Evolutionary conservation across 116 monocot genomes (phyloP).

Genomic region (Iris pallida): DNA sequence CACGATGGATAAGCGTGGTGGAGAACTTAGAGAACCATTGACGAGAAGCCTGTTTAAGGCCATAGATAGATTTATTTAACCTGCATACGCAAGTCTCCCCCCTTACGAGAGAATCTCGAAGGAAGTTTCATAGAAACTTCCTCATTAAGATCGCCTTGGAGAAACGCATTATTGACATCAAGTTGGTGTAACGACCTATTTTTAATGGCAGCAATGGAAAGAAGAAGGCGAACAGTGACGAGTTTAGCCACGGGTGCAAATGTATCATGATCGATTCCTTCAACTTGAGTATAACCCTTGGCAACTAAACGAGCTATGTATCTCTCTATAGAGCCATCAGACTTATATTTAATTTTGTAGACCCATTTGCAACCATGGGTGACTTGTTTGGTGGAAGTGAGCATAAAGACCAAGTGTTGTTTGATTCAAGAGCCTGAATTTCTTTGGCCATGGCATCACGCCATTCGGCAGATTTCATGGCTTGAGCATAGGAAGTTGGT

Average conservation of each 20-base stretch:
- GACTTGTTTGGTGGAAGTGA: constrained; percentile 4
- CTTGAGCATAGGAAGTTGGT: constrained; percentile 3
- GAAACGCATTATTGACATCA: constrained; percentile 3
- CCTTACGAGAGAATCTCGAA: too few relatives aligned
- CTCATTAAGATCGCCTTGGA: not conserved
- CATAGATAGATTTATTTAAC: too few relatives aligned
- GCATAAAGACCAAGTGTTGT: constrained; percentile 9
- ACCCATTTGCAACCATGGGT: constrained; percentile 5
- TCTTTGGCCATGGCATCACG: constrained; percentile 9
- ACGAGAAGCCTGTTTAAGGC: too few relatives aligned
- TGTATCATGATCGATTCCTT: not conserved
- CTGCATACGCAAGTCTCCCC: too few relatives aligned
- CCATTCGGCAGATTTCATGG: constrained; percentile 2
- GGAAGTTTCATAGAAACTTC: too few relatives aligned
- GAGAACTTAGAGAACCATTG: too few relatives aligned
- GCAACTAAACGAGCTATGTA: not conserved
- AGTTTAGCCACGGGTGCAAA: constrained; percentile 4
- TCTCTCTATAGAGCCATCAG: not conserved
- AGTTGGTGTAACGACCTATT: not conserved
- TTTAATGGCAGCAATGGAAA: constrained; percentile 3
- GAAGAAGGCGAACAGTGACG: not conserved
- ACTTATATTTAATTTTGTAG: not conserved
- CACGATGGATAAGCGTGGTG: too few relatives aligned
- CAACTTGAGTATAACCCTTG: constrained; percentile 7
- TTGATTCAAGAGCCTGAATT: constrained; percentile 10